Conservation (phyloP, 139 green algal genomes). For the Coccomyxa sp. region DNA sequence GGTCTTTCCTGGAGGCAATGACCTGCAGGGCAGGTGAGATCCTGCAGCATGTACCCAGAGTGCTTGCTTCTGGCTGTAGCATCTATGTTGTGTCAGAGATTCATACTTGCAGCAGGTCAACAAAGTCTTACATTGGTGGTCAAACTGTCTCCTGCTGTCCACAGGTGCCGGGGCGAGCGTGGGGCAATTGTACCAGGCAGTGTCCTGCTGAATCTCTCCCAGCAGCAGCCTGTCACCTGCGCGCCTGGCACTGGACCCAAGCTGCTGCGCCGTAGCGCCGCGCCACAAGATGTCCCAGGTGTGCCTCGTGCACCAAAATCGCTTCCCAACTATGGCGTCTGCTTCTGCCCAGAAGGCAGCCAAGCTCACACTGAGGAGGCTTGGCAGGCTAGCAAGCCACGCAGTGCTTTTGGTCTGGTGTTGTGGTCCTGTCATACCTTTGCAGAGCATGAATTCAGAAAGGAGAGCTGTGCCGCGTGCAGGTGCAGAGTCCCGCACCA, state of each 20-base stretch:
- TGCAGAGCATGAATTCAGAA: too few relatives aligned
- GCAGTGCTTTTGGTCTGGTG: too few relatives aligned
- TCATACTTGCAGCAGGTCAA: neutral
- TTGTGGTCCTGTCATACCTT: too few relatives aligned
- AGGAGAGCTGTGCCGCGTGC: too few relatives aligned
- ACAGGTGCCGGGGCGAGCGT: constrained; percentile 5
- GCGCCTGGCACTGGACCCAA: constrained; percentile 2
- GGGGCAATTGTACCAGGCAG: constrained; percentile 28
- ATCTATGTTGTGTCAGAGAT: neutral
- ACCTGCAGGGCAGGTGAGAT: constrained; percentile 41
- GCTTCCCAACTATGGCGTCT: too few relatives aligned
- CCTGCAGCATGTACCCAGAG: neutral
- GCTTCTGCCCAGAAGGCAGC: too few relatives aligned
- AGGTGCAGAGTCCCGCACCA: too few relatives aligned
- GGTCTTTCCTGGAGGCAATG: constrained; percentile 34
- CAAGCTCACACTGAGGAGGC: too few relatives aligned
- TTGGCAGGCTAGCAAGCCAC: too few relatives aligned
- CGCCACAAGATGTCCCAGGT: neutral
- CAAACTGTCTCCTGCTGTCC: neutral
- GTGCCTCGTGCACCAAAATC: neutral
- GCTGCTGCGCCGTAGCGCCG: neutral
- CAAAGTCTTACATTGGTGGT: neutral
- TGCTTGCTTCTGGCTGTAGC: neutral
- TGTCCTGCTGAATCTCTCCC: constrained; percentile 51
- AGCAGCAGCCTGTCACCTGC: constrained; percentile 31